Evolutionary conservation across 1,284 basidiomycete genomes (phyloP).

Genomic region (Ustilago esculenta): DNA sequence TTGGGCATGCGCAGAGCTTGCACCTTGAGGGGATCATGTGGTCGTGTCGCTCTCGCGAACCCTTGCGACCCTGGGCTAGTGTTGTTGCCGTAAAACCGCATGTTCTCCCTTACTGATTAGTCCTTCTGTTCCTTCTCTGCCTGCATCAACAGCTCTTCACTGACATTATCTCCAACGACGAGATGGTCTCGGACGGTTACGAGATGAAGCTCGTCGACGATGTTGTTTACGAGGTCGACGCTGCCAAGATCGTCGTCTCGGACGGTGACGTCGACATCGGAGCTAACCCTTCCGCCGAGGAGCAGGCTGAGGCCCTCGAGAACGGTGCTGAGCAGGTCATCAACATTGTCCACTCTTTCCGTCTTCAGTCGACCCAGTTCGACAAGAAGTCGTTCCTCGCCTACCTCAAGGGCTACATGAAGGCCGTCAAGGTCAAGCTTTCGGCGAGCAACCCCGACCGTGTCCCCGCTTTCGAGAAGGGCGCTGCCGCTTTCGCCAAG

Average conservation of each 20-base stretch:
- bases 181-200: constrained; percentile 73
- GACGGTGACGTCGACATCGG: constrained; percentile 91
- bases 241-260: constrained; percentile 78
- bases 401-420: constrained; percentile 91
- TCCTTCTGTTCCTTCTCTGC: background rate
- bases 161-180: constrained; percentile 79
- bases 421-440: constrained; percentile 74
- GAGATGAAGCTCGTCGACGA: constrained; percentile 81
- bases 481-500: constrained; percentile 71
- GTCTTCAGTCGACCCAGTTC: constrained; percentile 82
- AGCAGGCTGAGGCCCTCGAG: constrained; percentile 82
- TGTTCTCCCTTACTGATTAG: constrained; percentile 1
- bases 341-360: constrained; percentile 93
- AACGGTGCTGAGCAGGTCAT: constrained; percentile 80
- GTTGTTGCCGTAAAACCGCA: background rate
- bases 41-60: no score
- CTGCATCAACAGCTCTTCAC: constrained; percentile 73
- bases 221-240: constrained; percentile 91
- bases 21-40: no score
- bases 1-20: no score
- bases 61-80: background rate
- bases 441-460: constrained; percentile 74
- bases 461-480: constrained; percentile 84
- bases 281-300: constrained; percentile 78
- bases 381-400: constrained; percentile 90